Base-by-base conservation (phyloP, 331 rosid genomes). In the Pyracantha coccinea region DNA sequence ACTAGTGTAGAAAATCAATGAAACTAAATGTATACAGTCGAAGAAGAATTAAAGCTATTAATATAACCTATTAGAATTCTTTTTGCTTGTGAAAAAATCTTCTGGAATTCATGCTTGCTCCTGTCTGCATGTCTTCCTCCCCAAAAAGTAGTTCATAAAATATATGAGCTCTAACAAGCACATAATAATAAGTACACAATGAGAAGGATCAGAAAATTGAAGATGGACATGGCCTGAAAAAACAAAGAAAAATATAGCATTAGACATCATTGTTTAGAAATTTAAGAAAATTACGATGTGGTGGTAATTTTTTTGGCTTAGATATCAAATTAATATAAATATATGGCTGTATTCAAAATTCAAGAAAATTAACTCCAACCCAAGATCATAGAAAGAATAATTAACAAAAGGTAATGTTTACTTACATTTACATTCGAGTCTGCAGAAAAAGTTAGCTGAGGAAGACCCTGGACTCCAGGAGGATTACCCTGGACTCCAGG, bases 401-500 rank as follows among this genome's bases (percentile, higher is more conserved):
- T 25, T 15, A 61, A 27, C 66, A 24, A 27, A 61, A 14, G 29
- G 8, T 11, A 41, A 21, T 5, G 16, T 54, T 4, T 17, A 35
- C 96, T 88, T 78, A 93, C 97, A 19, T 78, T 80, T 33, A 78
- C 75, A 28, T 74, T 67, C 52, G 89, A 89, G 20, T 80, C 81
- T 25, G 90, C 82, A 68, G 82, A 66, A 70, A 86, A 77, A 65
- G 78, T 73, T 74, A 87, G 55, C 80, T 69, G 87, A n/a, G 97
- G 95, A 33, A 87, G 89, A 17, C 93, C 90, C n/a, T 88, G 82
- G 8, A 88, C 65, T 32, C 97, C 98, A 21, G 99, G 93, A 33
- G 87, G 89, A 80, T 87, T 76, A 17, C 93, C 90, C 25, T 90
- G 82, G 13, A 88, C 68, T 38, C 94, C 96, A 21, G 97, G 93